Percentiles rank a stretch among this genome's conserved stretches.
Conservation (phyloP, 148 eudicot species). For the Heliamphora exappendiculata region DNA sequence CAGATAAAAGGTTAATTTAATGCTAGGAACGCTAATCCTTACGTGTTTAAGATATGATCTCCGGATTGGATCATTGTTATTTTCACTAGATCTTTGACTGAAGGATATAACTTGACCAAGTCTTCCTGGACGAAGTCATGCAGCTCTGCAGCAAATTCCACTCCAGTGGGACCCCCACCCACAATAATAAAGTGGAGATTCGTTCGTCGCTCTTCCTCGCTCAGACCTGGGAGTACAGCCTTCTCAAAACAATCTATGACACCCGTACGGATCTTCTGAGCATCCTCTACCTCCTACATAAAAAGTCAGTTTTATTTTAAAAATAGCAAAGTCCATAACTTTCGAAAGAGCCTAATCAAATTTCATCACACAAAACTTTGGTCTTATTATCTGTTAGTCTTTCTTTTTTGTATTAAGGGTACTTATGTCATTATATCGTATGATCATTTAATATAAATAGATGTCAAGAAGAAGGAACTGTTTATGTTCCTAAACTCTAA, state of each 20-base stretch:
- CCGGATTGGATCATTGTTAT: slow-evolving; percentile 65
- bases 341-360: background rate
- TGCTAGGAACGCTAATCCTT: slow-evolving; percentile 15
- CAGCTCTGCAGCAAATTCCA: slow-evolving; percentile 79
- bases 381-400: background rate
- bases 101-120: slow-evolving; percentile 50
- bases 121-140: slow-evolving; percentile 62
- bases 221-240: slow-evolving; percentile 59
- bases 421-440: too few species aligned
- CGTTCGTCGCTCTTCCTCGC: slow-evolving; percentile 54
- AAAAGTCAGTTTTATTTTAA: background rate
- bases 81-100: slow-evolving; percentile 43
- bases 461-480: too few species aligned
- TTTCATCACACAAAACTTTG: too few species aligned
- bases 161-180: slow-evolving; percentile 83
- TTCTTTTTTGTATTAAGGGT: too few species aligned
- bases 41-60: slow-evolving; percentile 78
- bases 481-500: too few species aligned
- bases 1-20: background rate
- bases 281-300: slow-evolving; percentile 75
- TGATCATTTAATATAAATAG: too few species aligned
- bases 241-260: slow-evolving; percentile 71
- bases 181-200: slow-evolving; percentile 65
- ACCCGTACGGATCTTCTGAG: slow-evolving; percentile 53
- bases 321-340: background rate